Percentiles rank a stretch among this genome's conserved stretches.
phyloP scores from a whole-genome alignment of 495 filamentous ascomycete species.

The Aspergillus cavernicola region DNA sequence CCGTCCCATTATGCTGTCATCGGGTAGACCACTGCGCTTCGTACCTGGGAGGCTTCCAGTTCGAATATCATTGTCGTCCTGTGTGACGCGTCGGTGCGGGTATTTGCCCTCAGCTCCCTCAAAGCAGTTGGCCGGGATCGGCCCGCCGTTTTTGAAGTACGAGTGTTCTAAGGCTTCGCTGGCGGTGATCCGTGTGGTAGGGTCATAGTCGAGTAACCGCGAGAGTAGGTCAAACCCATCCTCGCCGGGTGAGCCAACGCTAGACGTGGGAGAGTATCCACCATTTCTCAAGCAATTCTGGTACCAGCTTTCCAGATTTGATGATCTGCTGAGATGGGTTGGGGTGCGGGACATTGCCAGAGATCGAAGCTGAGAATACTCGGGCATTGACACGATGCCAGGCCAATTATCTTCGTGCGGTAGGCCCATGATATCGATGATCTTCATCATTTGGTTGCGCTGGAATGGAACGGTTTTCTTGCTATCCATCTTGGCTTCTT shows the following conservation, averaged over 20 bases:
- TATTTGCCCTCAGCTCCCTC: slow-evolving; percentile 84
- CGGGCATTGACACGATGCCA: slow-evolving; percentile 71
- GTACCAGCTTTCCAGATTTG: slow-evolving; percentile 65
- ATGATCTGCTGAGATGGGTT: slow-evolving; percentile 37
- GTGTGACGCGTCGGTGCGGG: slow-evolving; percentile 81
- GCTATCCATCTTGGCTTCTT: slow-evolving; percentile 97
- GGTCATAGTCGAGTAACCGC: slow-evolving; percentile 87
- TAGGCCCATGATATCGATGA: slow-evolving; percentile 89
- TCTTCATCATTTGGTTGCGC: slow-evolving; percentile 97
- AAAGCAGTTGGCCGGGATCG: slow-evolving; percentile 77
- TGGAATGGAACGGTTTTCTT: slow-evolving; percentile 98
- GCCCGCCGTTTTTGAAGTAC: slow-evolving; percentile 71
- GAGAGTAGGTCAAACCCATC: slow-evolving; percentile 79
- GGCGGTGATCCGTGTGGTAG: slow-evolving; percentile 80
- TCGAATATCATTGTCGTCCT: slow-evolving; percentile 92
- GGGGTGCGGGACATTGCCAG: slow-evolving; percentile 49
- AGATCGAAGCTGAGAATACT: slow-evolving; percentile 70
- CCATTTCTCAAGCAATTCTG: slow-evolving; percentile 56
- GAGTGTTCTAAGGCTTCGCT: slow-evolving; percentile 79
- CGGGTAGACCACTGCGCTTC: slow-evolving; percentile 82
- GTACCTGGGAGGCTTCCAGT: slow-evolving; percentile 86
- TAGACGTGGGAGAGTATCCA: slow-evolving; percentile 49
- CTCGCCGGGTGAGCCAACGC: slow-evolving; percentile 56
- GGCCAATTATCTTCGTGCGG: slow-evolving; percentile 90
- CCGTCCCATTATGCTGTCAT: slow-evolving; percentile 64